Base-by-base conservation (phyloP, 306 rosid species). In the Phaseolus lunatus region DNA sequence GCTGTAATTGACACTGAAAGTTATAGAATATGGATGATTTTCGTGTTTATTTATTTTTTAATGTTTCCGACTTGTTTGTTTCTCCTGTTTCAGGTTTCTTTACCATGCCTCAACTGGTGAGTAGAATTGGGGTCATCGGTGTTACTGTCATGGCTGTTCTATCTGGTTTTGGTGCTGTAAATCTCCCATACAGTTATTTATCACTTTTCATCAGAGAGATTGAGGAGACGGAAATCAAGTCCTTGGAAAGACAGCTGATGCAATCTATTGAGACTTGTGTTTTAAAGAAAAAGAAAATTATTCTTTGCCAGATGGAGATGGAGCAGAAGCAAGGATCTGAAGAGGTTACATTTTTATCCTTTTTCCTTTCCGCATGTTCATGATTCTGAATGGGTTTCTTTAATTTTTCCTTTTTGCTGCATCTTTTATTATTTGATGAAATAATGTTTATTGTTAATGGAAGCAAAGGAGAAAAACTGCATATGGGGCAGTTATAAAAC, bases 181-280 rank as follows among this genome's bases (percentile, higher is more conserved):
- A 95, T 86, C 82, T 95, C 83, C 99, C 97, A 2, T 95, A 89
- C 84, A 90, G 94, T 86, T 95, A 91, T 74, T 78, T 95, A 66
- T 95, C 99, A 24, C 97, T 95, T 80, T 95, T 95, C 87, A 92
- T 95, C 75, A 83, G 98, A 84, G 98, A 93, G 86, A 93, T 93
- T 67, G 98, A 90, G 74, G 96, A 90, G 62, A 39, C 88, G 1
- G 97, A 91, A 77, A 91, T 93, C 70, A 91, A 88, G 88, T 85
- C 81, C 48, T 84, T 91, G 89, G 98, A 91, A 70, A 86, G 93
- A 79, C 97, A 93, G 50, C 87, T 93, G 7, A 86, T 93, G 93
- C 97, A 93, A 52, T 91, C 96, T 20, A 83, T 93, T 16, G 97
- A 93, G 87, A 88, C 86, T 83, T 87, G 91, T 31, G 70, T 88